Conservation (phyloP, 2,329 filamentous ascomycete species). For the Trichoderma koningii region DNA sequence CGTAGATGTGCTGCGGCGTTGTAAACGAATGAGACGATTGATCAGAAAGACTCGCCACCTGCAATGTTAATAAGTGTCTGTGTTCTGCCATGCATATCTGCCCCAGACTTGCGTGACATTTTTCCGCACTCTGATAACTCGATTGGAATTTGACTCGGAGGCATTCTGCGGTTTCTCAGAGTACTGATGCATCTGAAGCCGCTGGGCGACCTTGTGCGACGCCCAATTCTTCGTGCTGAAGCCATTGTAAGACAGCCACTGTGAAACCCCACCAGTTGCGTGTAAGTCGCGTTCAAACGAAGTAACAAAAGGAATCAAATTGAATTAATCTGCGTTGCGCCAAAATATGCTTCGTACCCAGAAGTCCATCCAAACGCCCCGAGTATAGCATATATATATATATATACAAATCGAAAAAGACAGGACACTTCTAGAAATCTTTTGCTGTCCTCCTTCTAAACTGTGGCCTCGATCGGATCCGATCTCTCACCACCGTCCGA, state of each 20-base stretch:
- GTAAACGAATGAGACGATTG: background rate
- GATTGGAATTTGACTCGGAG: no score
- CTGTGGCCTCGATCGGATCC: background rate
- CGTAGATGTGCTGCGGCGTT: background rate
- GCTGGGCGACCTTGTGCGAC: background rate
- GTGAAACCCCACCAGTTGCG: background rate
- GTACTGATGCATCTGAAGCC: background rate
- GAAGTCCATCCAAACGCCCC: slow-evolving; percentile 20
- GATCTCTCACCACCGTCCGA: slow-evolving; percentile 10
- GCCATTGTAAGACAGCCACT: background rate
- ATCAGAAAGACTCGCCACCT: background rate
- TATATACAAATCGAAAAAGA: slow-evolving; percentile 22
- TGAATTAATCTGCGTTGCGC: slow-evolving; percentile 17
- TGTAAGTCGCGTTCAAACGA: background rate
- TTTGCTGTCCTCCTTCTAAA: slow-evolving; percentile 4
- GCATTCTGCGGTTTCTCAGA: background rate
- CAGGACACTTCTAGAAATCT: slow-evolving; percentile 6
- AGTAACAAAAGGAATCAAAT: slow-evolving; percentile 11
- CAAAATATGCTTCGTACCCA: slow-evolving; percentile 20
- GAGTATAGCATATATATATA: background rate
- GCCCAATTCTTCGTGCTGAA: background rate
- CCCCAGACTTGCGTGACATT: background rate
- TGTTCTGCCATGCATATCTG: no score
- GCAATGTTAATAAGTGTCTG: background rate
- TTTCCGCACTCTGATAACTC: background rate